Percentiles rank a stretch among this genome's conserved stretches.
Conservation (phyloP, 257 asterid genomes). For the Scutellaria minor region DNA sequence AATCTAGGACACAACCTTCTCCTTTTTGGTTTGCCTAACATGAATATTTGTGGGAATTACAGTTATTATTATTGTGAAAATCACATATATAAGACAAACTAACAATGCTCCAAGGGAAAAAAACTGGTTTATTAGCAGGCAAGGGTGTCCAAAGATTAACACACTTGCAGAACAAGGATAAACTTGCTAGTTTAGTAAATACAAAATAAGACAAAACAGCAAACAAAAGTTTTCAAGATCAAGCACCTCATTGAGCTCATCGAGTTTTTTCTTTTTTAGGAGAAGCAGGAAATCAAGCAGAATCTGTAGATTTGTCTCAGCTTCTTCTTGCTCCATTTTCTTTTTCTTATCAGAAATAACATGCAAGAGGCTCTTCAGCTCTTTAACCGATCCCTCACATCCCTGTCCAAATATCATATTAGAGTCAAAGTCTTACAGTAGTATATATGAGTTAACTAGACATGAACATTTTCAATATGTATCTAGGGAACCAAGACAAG, state of each 20-base stretch:
- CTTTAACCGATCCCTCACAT: constrained; percentile 79
- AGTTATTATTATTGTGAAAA: too few species aligned
- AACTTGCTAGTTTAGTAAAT: too few species aligned
- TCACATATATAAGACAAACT: too few species aligned
- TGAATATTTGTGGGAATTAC: too few species aligned
- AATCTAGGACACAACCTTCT: too few species aligned
- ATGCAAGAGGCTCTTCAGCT: constrained; percentile 70
- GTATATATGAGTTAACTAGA: constrained; percentile 28
- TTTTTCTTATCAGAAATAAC: constrained; percentile 82
- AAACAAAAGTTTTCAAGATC: constrained; percentile 34
- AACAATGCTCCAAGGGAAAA: too few species aligned
- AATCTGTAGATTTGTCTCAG: constrained; percentile 82
- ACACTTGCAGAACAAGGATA: too few species aligned
- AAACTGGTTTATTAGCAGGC: too few species aligned
- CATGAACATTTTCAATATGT: neutral
- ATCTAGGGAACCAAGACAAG: constrained; percentile 2
- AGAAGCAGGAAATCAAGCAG: constrained; percentile 74
- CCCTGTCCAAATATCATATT: constrained; percentile 76
- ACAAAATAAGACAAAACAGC: neutral
- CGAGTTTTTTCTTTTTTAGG: constrained; percentile 75
- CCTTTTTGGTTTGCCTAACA: too few species aligned
- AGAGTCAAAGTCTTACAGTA: constrained; percentile 40
- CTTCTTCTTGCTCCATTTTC: constrained; percentile 94
- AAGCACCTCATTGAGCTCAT: constrained; percentile 88
- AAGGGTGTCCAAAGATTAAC: too few species aligned